phyloP scores from a whole-genome alignment of 108 stramenopile genomes.

The Conticribra weissflogii region DNA sequence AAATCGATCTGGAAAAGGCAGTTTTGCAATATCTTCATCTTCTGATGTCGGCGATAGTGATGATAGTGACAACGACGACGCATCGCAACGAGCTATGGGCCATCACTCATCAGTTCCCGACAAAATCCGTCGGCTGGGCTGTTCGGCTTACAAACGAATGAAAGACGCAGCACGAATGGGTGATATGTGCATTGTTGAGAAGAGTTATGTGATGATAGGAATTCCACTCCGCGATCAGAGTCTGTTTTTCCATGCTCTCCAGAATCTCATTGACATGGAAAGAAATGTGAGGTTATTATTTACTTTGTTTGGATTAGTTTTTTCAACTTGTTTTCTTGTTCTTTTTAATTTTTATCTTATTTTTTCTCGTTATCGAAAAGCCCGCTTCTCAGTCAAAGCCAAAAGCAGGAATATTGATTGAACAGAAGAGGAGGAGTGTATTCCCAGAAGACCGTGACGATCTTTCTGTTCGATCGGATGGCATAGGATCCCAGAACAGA shows the following conservation, averaged over 20 bases:
- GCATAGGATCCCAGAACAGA: constrained; percentile 33
- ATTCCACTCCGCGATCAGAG: constrained; percentile 45
- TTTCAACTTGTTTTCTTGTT: too few species aligned
- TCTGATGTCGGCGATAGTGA: constrained; percentile 17
- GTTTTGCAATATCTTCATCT: constrained; percentile 2
- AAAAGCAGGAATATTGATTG: neutral
- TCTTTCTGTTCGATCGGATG: neutral
- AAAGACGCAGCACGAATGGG: constrained; percentile 38
- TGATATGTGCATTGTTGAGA: constrained; percentile 54
- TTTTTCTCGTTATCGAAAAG: too few species aligned
- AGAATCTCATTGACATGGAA: constrained; percentile 55
- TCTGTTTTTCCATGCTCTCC: constrained; percentile 52
- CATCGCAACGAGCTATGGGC: constrained; percentile 1
- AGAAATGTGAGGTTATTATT: constrained; percentile 33
- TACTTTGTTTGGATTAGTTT: too few species aligned
- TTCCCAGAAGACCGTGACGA: neutral
- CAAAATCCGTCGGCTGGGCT: constrained; percentile 32
- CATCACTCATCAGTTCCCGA: constrained; percentile 16
- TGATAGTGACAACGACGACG: constrained; percentile 23
- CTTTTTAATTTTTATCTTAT: too few species aligned
- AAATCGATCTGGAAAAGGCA: constrained; percentile 1
- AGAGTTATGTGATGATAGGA: constrained; percentile 54
- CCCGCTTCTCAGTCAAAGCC: neutral
- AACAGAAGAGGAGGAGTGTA: constrained; percentile 4
- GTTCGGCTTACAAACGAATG: constrained; percentile 49